Percentiles rank a stretch among this genome's conserved stretches.
These are phyloP conservation scores for Crithidia brevicula DNA, from an alignment of 208 protist genomes.

Conservation along the genomic window DNA sequence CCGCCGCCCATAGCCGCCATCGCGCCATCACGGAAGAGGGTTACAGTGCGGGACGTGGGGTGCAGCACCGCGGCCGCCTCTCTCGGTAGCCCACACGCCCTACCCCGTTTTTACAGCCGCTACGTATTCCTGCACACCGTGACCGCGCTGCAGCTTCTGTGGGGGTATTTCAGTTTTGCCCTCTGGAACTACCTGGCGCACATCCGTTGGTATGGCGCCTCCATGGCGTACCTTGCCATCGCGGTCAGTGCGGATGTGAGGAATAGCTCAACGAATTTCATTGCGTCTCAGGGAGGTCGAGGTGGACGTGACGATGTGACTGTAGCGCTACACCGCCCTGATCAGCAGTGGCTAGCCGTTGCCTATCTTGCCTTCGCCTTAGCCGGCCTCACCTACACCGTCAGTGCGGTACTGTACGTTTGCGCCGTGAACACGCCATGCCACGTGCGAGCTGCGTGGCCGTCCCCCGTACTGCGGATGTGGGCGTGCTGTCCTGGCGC, in stretches of 20 bases:
- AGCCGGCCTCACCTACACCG: slow-evolving; percentile 18
- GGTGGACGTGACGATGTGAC: too few species aligned
- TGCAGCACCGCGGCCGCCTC: background rate
- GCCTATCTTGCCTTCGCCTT: slow-evolving; percentile 17
- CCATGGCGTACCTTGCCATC: background rate
- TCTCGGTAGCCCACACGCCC: background rate
- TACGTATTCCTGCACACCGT: slow-evolving; percentile 10
- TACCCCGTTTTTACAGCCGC: slow-evolving; percentile 19
- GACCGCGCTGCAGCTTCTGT: slow-evolving; percentile 18
- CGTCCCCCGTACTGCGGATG: slow-evolving; percentile 1
- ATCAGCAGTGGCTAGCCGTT: slow-evolving; percentile 6
- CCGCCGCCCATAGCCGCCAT: slow-evolving; percentile 4
- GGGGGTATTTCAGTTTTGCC: slow-evolving; percentile 8
- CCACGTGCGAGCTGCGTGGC: slow-evolving; percentile 17
- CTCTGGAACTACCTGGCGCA: slow-evolving; percentile 20
- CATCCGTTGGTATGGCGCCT: slow-evolving; percentile 19
- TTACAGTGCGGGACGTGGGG: slow-evolving; percentile 6
- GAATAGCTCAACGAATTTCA: too few species aligned
- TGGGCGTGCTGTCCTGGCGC: background rate
- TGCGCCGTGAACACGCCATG: slow-evolving; percentile 19
- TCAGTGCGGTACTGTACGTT: slow-evolving; percentile 13
- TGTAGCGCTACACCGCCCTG: background rate
- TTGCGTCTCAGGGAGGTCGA: too few species aligned
- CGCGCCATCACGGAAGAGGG: background rate
- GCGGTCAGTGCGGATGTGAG: background rate